Conservation (phyloP, 1,284 basidiomycete genomes). For the Ustilago tritici region DNA sequence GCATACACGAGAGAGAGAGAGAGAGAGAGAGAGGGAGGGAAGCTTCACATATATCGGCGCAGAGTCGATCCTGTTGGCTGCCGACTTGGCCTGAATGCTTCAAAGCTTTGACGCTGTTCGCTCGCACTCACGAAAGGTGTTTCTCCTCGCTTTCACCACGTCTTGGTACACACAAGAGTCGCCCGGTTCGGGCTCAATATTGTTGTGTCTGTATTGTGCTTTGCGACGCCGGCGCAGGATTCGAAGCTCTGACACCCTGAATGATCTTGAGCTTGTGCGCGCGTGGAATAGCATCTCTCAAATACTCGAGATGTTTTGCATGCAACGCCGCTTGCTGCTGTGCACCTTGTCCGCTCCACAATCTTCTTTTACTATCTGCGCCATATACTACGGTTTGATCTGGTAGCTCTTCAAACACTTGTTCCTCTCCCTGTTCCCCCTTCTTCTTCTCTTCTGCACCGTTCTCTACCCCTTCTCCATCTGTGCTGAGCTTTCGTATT, state of each 20-base stretch:
- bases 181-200: neutral
- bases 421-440: neutral
- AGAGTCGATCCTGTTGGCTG: too few relatives aligned
- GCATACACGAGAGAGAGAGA: too few relatives aligned
- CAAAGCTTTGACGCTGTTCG: too few relatives aligned
- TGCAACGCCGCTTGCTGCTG: slow-evolving; percentile 85
- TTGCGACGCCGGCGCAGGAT: slow-evolving; percentile 6
- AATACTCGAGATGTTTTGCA: slow-evolving; percentile 87
- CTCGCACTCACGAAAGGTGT: too few relatives aligned
- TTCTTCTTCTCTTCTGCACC: neutral
- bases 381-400: slow-evolving; percentile 89
- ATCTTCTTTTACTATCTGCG: slow-evolving; percentile 77
- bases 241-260: slow-evolving; percentile 35
- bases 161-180: too few relatives aligned
- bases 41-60: too few relatives aligned
- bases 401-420: slow-evolving; percentile 75
- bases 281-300: slow-evolving; percentile 74
- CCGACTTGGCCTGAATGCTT: too few relatives aligned
- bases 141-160: too few relatives aligned
- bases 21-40: too few relatives aligned
- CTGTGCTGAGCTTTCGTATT: neutral
- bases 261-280: slow-evolving; percentile 59
- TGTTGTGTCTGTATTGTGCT: slow-evolving; percentile 1
- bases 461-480: neutral
- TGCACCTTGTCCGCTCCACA: slow-evolving; percentile 87